A percentile compares a stretch with the other conserved stretches of the same genome.
These are phyloP conservation scores for Choiromyces venosus DNA, from an alignment of 495 filamentous ascomycete species.

Conservation along the genomic window DNA sequence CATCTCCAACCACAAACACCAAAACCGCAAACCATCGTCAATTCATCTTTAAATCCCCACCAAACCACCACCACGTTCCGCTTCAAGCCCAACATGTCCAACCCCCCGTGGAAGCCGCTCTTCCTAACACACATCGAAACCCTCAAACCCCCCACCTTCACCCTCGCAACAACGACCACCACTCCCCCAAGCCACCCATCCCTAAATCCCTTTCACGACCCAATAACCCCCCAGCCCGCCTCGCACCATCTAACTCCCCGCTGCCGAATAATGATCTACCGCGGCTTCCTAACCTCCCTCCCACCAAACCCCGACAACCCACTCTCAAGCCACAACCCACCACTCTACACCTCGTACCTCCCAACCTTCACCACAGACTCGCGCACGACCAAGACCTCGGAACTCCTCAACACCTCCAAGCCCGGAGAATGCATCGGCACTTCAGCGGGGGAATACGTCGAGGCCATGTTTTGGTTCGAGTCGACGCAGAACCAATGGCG, in stretches of 20 bases:
- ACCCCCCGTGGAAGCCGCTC: constrained; percentile 51
- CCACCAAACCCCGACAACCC: constrained; percentile 62
- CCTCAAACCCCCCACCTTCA: constrained; percentile 56
- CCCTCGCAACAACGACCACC: constrained; percentile 52
- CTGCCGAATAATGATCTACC: constrained; percentile 63
- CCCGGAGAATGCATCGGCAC: constrained; percentile 34
- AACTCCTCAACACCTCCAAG: constrained; percentile 51
- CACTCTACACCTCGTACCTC: constrained; percentile 65
- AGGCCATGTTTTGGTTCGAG: constrained; percentile 77
- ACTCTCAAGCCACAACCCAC: constrained; percentile 57
- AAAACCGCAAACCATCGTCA: neutral
- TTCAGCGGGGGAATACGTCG: constrained; percentile 64
- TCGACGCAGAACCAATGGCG: constrained; percentile 75
- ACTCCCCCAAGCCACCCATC: constrained; percentile 42
- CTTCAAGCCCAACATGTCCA: constrained; percentile 28
- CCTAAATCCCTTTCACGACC: constrained; percentile 58
- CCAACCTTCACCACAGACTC: constrained; percentile 80
- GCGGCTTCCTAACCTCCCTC: constrained; percentile 72
- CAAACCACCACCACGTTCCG: constrained; percentile 38
- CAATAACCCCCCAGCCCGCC: constrained; percentile 56
- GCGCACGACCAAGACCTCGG: constrained; percentile 72
- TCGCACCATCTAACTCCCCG: constrained; percentile 52
- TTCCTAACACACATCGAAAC: constrained; percentile 54
- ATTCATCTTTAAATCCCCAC: neutral
- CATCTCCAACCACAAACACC: neutral